phyloP scores from a whole-genome alignment of 192 early-diverging fungal species.

The Rhizoclosmatium sp. region DNA sequence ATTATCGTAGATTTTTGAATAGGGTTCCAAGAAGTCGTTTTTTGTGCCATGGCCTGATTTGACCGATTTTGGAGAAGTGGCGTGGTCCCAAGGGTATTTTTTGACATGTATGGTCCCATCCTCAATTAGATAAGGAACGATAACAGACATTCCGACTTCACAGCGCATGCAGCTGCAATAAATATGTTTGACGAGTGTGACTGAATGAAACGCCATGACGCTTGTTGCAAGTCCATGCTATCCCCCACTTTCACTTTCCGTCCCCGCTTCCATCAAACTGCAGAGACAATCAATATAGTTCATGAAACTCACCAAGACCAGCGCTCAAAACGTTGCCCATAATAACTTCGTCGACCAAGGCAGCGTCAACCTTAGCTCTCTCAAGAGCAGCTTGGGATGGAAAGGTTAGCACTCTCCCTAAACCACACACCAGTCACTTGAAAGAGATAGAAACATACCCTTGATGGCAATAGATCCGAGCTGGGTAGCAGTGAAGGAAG shows the following conservation, averaged over 20 bases:
- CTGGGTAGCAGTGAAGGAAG: constrained; percentile 81
- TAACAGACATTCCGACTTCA: too few relatives aligned
- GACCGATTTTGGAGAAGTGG: neutral
- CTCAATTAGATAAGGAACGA: neutral
- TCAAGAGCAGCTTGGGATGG: constrained; percentile 70
- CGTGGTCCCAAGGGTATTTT: neutral
- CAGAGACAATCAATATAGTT: too few relatives aligned
- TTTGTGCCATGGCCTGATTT: neutral
- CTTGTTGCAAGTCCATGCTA: neutral
- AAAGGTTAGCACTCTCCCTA: constrained; percentile 2
- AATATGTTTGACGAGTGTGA: too few relatives aligned
- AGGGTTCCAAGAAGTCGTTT: neutral
- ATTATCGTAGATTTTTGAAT: neutral
- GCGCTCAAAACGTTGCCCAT: constrained; percentile 96
- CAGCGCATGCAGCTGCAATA: too few relatives aligned
- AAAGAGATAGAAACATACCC: constrained; percentile 53
- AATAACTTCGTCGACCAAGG: constrained; percentile 93
- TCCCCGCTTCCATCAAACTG: too few relatives aligned
- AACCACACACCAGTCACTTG: neutral
- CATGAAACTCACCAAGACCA: constrained; percentile 60
- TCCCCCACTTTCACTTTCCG: neutral
- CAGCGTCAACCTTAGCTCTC: constrained; percentile 76
- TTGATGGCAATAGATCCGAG: constrained; percentile 90
- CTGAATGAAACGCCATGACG: too few relatives aligned
- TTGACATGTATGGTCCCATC: neutral